These are phyloP conservation scores for Taxawa tesnikishii DNA, from an alignment of 2,329 filamentous ascomycete genomes.

Conservation along the genomic window DNA sequence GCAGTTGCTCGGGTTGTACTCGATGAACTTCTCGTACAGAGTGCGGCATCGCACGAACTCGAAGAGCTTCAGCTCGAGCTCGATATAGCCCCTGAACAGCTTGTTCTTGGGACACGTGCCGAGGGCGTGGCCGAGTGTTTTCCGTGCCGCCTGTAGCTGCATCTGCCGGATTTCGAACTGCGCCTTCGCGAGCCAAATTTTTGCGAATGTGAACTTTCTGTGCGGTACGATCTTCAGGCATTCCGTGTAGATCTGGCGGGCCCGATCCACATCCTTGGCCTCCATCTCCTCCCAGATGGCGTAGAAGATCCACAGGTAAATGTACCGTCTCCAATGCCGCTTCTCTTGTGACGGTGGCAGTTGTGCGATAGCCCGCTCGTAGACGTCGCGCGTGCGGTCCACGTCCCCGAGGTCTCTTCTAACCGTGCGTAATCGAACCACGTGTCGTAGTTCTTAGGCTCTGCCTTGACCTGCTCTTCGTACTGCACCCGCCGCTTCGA, in stretches of 20 bases:
- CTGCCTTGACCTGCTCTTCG: slow-evolving; percentile 87
- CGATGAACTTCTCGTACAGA: slow-evolving; percentile 85
- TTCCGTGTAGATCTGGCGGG: slow-evolving; percentile 81
- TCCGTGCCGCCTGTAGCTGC: slow-evolving; percentile 67
- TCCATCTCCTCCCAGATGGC: slow-evolving; percentile 90
- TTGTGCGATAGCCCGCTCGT: slow-evolving; percentile 91
- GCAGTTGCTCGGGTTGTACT: slow-evolving; percentile 82
- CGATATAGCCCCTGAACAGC: slow-evolving; percentile 85
- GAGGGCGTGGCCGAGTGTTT: slow-evolving; percentile 78
- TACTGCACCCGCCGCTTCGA: slow-evolving; percentile 88
- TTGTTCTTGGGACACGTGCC: slow-evolving; percentile 95
- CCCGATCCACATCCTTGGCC: slow-evolving; percentile 63
- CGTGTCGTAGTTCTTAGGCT: slow-evolving; percentile 89
- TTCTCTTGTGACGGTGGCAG: slow-evolving; percentile 93
- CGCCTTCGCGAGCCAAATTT: slow-evolving; percentile 87
- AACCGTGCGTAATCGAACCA: slow-evolving; percentile 94
- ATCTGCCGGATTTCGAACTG: slow-evolving; percentile 87
- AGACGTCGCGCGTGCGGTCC: slow-evolving; percentile 79
- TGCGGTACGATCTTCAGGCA: slow-evolving; percentile 83
- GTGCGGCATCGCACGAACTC: slow-evolving; percentile 87
- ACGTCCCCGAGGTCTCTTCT: slow-evolving; percentile 77
- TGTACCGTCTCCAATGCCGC: slow-evolving; percentile 91
- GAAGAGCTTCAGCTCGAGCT: slow-evolving; percentile 83
- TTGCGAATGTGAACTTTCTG: slow-evolving; percentile 94
- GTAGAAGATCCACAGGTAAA: slow-evolving; percentile 97